Evolutionary conservation across 1,139 yeast species (phyloP).

Genomic region (Candida smagusa): DNA sequence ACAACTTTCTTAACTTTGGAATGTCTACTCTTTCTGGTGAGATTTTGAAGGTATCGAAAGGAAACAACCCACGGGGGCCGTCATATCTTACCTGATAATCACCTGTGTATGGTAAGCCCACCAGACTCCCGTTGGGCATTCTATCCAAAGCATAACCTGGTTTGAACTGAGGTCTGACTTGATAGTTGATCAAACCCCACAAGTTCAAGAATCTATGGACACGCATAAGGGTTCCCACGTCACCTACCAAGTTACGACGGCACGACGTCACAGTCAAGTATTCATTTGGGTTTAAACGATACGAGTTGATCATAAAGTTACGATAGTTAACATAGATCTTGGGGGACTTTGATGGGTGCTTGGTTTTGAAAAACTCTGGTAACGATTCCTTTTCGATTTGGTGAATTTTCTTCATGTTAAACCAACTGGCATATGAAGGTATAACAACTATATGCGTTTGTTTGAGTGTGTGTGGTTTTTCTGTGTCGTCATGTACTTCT

Average conservation of each 20-base stretch:
- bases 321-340: conserved; percentile 83
- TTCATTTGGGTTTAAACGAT: conserved; percentile 89
- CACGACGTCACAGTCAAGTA: conserved; percentile 91
- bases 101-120: conserved; percentile 61
- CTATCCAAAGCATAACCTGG: conserved; percentile 68
- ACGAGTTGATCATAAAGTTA: conserved; percentile 90
- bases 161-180: conserved; percentile 67
- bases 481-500: conserved; percentile 8
- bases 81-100: conserved; percentile 71
- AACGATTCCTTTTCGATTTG: conserved; percentile 64
- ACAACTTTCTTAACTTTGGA: conserved; percentile 51
- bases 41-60: conserved; percentile 76
- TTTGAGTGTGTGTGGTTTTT: conserved; percentile 15
- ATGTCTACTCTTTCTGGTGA: conserved; percentile 55
- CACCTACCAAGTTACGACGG: conserved; percentile 92
- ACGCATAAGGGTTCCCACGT: conserved; percentile 90
- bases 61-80: conserved; percentile 92
- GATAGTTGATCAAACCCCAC: conserved; percentile 97
- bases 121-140: conserved; percentile 42
- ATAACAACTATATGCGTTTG: conserved; percentile 90
- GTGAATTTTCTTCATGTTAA: conserved; percentile 69
- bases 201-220: conserved; percentile 84
- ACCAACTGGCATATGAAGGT: conserved; percentile 95
- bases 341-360: conserved; percentile 83
- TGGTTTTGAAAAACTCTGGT: conserved; percentile 83